Base-by-base conservation (phyloP, 208 protist genomes). In the Lotmaria passim region DNA sequence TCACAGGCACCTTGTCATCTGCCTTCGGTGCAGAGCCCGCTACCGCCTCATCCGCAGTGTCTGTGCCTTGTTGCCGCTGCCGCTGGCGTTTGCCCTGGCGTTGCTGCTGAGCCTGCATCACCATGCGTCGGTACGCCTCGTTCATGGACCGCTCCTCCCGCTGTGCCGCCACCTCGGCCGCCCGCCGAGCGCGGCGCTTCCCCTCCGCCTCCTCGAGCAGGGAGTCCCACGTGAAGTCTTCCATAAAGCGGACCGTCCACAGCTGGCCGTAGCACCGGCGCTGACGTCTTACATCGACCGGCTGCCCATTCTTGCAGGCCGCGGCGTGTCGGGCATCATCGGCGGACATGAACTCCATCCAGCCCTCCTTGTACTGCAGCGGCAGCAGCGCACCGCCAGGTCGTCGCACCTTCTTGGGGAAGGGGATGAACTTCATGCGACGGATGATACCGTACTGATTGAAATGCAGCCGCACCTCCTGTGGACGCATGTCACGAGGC, bases 381-480 rank as follows among this genome's bases (percentile, higher is more conserved):
- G 85, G 87, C 6, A 90, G 73, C 38, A 91, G 64, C 1, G 85
- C 79, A 5, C 83, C 87, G 30, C 87, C 85, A 44, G 85, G 82
- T 12, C 87, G 79, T 2, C 81, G 85, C 50, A 87, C 81, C 69
- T 91, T 93, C 64, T 91, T 91, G 14, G 87, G 90, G 52, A 85
- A 93, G 0, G 87, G 85, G 11, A 86, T 73, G 43, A 95, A 95
- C 50, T 76, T 78, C 69, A 88, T 88, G 33, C 90, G 87, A n/a
- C 64, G 73, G 21, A 95, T 81, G 21, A 67, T 68, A 36, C 87
- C 90, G 64, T 83, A 93, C 48, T 74, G 60, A 50, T 65, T 78
- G 69, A 91, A 93, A 80, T 93, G 87, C 55, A 86, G 56, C 10
- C 79, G 75, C 6, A 95, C 74, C 51, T 95, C 87, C n/a, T 79